Base-by-base conservation (phyloP, 2,329 filamentous ascomycete genomes). In the Aspergillus viridinutans region DNA sequence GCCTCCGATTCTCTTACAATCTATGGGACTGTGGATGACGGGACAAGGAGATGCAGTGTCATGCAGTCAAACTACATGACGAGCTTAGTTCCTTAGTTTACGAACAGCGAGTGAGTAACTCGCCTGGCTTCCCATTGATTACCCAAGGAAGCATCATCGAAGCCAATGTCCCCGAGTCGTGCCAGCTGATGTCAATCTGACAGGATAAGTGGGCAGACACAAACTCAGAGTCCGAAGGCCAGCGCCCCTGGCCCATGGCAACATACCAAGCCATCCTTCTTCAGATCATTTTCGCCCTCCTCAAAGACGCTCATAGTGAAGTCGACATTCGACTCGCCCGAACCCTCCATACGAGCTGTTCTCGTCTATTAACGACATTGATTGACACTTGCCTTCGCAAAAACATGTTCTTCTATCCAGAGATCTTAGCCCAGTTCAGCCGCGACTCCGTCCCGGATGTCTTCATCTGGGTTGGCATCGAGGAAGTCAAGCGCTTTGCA, bases 401-500 rank as follows among this genome's bases (percentile, higher is more conserved):
- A 12, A 60, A 61, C 43, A 54, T 69, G 9, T 68, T 70, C 42
- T 61, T 23, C 54, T 69, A 69, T 47, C 64, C 66, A 2, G 58
- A 59, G 6, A 70, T 69, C 57, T 56, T 69, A 17, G 51, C 55
- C 7, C 60, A 62, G 50, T 52, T 62, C 35, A 28, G 55, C 7
- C 10, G 50, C 12, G 50, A 43, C 7, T 43, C 56, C 26, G 63
- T 61, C 10, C 64, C 63, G 20, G 35, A 62, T 3, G 54, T 61
- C 10, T 61, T 63, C 53, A 47, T 66, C 47, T 67, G 60, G 55
- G 56, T 61, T 20, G 52, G 52, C 25, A 60, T 67, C 14, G 68
- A 70, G 55, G 68, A 70, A 49, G 60, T 62, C 28, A 70, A 70
- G 59, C 58, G 63, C n/a, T 69, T 70, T 35, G 61, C 61, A 14